These are phyloP conservation scores for Voacanga thouarsii DNA, from an alignment of 257 asterid species.

Conservation along the genomic window DNA sequence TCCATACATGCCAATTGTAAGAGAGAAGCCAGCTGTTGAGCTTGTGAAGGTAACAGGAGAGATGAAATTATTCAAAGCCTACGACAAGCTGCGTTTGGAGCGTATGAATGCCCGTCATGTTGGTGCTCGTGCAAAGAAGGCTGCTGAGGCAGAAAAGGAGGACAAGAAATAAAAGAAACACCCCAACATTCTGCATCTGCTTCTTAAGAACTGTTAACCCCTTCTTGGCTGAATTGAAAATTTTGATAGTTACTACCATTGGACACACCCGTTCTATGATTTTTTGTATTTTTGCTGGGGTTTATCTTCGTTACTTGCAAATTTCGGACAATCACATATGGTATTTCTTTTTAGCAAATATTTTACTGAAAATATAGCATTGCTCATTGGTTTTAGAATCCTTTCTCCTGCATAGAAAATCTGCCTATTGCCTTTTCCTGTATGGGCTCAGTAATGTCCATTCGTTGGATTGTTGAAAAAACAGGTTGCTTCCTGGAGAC, in stretches of 20 bases:
- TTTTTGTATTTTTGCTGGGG: not conserved
- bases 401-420: too few species aligned
- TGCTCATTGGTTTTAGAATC: not conserved
- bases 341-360: not conserved
- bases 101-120: conserved; percentile 60
- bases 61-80: conserved; percentile 71
- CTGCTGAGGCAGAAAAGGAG: conserved; percentile 93
- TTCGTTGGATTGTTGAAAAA: too few species aligned
- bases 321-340: not conserved
- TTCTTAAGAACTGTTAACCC: not conserved
- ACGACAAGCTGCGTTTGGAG: conserved; percentile 74
- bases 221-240: not conserved
- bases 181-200: not conserved
- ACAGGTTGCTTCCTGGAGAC: too few species aligned
- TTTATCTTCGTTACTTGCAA: not conserved
- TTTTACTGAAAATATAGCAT: not conserved
- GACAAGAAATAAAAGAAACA: conserved; percentile 51
- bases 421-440: too few species aligned
- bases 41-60: conserved; percentile 46
- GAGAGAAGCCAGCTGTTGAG: conserved; percentile 19
- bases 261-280: not conserved
- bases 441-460: too few species aligned
- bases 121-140: conserved; percentile 79
- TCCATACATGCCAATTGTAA: conserved; percentile 54
- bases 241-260: not conserved